phyloP scores from a whole-genome alignment of 345 rosid species.

The Xanthoceras sorbifolium region DNA sequence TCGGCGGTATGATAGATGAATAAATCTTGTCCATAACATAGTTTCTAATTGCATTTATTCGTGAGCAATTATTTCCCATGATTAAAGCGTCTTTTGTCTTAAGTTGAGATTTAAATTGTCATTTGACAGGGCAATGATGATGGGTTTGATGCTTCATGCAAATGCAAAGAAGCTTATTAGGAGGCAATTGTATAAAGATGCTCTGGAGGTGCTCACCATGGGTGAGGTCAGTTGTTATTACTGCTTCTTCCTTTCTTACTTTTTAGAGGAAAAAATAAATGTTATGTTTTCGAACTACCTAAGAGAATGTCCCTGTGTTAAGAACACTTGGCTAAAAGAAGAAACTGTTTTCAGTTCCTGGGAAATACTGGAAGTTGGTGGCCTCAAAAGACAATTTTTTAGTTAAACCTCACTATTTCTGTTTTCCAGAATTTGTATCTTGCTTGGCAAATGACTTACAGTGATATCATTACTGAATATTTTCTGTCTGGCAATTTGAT shows the following conservation, averaged over 20 bases:
- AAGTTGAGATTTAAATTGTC: constrained; percentile 10
- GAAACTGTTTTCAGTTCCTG: not conserved
- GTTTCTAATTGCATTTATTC: not conserved
- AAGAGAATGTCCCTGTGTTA: not conserved
- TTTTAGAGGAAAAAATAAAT: not conserved
- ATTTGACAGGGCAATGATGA: constrained; percentile 75
- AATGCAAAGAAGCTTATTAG: constrained; percentile 68
- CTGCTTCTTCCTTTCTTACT: not conserved
- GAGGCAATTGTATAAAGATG: constrained; percentile 67
- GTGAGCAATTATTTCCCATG: not conserved
- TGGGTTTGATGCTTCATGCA: constrained; percentile 91
- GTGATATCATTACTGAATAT: not conserved
- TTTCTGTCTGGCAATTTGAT: not conserved
- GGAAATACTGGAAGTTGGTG: not conserved
- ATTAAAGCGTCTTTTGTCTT: constrained; percentile 1
- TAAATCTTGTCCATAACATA: not conserved
- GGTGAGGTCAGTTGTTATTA: constrained; percentile 66
- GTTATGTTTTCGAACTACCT: not conserved
- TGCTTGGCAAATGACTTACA: not conserved
- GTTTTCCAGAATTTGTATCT: not conserved
- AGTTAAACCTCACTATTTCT: not conserved
- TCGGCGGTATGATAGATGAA: constrained; percentile 48
- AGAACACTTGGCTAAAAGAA: not conserved
- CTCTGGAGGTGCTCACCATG: constrained; percentile 86
- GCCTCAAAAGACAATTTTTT: not conserved